A percentile compares a stretch with the other conserved stretches of the same genome.
These are phyloP conservation scores for Botrytis hyacinthi DNA, from an alignment of 2,329 filamentous ascomycete genomes.

Conservation along the genomic window DNA sequence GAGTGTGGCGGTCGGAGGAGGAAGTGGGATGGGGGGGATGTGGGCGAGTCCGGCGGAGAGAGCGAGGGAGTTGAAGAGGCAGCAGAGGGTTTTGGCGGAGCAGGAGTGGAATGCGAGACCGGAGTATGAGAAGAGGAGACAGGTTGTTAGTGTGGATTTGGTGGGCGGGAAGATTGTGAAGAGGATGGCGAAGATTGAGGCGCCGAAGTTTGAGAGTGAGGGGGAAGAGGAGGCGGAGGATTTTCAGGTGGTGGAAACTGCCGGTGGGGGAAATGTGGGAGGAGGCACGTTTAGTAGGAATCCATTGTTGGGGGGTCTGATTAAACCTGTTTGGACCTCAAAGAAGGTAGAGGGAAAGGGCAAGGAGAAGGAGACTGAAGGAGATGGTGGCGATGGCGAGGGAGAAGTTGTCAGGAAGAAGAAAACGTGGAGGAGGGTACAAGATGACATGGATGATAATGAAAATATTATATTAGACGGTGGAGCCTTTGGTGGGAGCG, in stretches of 20 bases:
- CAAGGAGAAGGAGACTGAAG: constrained; percentile 24
- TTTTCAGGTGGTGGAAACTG: constrained; percentile 14
- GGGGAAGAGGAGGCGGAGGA: constrained; percentile 33
- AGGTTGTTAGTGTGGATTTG: constrained; percentile 68
- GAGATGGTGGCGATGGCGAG: constrained; percentile 23
- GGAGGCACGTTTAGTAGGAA: constrained; percentile 40
- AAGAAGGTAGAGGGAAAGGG: constrained; percentile 35
- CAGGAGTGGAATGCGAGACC: constrained; percentile 66
- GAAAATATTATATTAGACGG: constrained; percentile 44
- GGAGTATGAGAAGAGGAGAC: constrained; percentile 68
- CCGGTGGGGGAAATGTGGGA: constrained; percentile 26
- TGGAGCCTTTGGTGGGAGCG: constrained; percentile 36
- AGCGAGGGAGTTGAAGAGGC: constrained; percentile 65
- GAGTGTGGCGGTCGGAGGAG: constrained; percentile 28
- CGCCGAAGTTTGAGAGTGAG: constrained; percentile 23
- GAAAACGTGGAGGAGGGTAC: constrained; percentile 43
- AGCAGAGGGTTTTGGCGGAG: constrained; percentile 66
- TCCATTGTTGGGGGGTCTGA: constrained; percentile 39
- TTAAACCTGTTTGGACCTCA: constrained; percentile 38
- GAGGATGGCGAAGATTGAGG: constrained; percentile 36
- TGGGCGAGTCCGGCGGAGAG: constrained; percentile 69
- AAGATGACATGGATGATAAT: constrained; percentile 44
- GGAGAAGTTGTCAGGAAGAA: constrained; percentile 28
- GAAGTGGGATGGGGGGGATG: constrained; percentile 45
- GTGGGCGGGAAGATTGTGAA: constrained; percentile 57